phyloP scores from a whole-genome alignment of 345 rosid genomes.

The Cardamine chenopodiifolia region DNA sequence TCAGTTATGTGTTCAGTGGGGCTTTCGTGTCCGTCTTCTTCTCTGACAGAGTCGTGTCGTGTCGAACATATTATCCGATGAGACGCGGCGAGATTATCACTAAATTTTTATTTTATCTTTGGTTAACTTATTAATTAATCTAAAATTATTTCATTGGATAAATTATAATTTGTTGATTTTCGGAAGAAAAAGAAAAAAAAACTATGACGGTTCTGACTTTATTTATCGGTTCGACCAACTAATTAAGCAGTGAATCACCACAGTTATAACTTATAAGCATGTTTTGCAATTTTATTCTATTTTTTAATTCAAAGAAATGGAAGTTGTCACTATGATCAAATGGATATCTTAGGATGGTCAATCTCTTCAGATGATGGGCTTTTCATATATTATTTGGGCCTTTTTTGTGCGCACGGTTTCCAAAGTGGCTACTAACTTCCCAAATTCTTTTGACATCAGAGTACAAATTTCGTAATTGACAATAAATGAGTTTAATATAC shows the following conservation, averaged over 20 bases:
- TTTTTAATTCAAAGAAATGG: background rate
- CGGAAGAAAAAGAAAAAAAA: too few relatives aligned
- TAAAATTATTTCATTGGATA: background rate
- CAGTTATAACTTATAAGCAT: too few relatives aligned
- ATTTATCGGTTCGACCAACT: too few relatives aligned
- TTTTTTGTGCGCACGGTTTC: background rate
- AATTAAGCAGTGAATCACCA: too few relatives aligned
- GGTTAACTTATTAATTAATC: background rate
- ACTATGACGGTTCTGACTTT: too few relatives aligned
- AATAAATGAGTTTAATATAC: too few relatives aligned
- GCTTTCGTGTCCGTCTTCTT: slow-evolving; percentile 15
- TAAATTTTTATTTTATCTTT: background rate
- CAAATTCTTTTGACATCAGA: too few relatives aligned
- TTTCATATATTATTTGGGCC: background rate
- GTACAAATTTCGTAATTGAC: background rate
- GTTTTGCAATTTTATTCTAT: too few relatives aligned
- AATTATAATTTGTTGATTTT: background rate
- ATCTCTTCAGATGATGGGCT: background rate
- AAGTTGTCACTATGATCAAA: background rate
- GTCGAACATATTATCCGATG: background rate
- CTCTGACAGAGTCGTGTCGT: slow-evolving; percentile 22
- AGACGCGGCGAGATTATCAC: background rate
- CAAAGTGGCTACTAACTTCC: background rate
- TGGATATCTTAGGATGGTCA: background rate
- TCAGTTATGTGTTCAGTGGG: background rate